These are phyloP conservation scores for Chaetomiaceae sp. DNA, from an alignment of 2,329 filamentous ascomycete species.

Conservation along the genomic window DNA sequence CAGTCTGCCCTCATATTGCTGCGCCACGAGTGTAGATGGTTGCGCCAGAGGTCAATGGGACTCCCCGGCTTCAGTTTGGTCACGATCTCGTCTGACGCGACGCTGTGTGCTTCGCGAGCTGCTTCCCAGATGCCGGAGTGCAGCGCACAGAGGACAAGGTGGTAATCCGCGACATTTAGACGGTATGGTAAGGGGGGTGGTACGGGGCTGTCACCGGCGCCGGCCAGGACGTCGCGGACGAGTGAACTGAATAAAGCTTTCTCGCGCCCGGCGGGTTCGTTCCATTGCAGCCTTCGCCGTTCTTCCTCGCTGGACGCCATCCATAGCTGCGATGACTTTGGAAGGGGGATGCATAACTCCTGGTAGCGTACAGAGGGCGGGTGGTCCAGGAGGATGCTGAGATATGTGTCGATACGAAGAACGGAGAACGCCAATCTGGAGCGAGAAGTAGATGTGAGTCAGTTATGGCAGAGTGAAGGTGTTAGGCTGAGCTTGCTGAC, in stretches of 20 bases:
- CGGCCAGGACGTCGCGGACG: conserved; percentile 5
- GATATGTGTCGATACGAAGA: conserved; percentile 9
- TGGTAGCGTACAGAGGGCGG: conserved; percentile 10
- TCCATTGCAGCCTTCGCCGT: conserved; percentile 7
- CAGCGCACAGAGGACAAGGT: conserved; percentile 10
- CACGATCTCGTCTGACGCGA: conserved; percentile 6
- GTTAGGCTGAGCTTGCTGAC: background rate
- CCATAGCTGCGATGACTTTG: conserved; percentile 6
- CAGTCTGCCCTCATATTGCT: background rate
- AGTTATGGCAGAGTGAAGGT: background rate
- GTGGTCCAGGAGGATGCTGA: conserved; percentile 8
- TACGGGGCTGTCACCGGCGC: background rate
- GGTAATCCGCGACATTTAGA: conserved; percentile 1
- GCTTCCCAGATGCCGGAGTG: conserved; percentile 8
- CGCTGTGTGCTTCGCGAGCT: conserved; percentile 5
- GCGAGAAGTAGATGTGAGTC: background rate
- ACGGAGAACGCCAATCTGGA: conserved; percentile 8
- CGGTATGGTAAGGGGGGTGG: background rate
- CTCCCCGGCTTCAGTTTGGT: conserved; percentile 4
- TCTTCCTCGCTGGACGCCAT: conserved; percentile 4
- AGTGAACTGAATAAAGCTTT: conserved; percentile 5
- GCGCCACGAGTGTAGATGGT: background rate
- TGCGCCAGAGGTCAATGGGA: conserved; percentile 4
- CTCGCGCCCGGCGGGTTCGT: conserved; percentile 3
- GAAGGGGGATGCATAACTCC: conserved; percentile 11